These are phyloP conservation scores for Rhynchosporium secalis DNA, from an alignment of 2,329 filamentous ascomycete species.

Conservation along the genomic window DNA sequence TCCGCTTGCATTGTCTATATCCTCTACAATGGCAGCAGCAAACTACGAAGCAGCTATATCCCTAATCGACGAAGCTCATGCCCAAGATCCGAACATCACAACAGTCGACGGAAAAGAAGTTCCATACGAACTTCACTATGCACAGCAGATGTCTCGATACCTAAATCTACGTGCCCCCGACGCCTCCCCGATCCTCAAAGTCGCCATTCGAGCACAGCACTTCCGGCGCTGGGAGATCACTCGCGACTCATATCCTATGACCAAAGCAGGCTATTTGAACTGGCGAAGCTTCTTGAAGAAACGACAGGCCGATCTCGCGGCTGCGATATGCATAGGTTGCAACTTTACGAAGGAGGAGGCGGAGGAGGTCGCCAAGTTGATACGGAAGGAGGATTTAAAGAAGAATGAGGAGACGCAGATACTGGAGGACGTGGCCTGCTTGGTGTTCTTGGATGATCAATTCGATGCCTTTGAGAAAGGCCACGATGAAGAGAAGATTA, in stretches of 20 bases:
- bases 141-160: conserved; percentile 75
- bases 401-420: conserved; percentile 67
- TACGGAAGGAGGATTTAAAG: conserved; percentile 75
- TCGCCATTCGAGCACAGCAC: conserved; percentile 83
- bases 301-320: conserved; percentile 64
- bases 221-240: conserved; percentile 83
- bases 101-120: conserved; percentile 47
- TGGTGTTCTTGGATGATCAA: conserved; percentile 86
- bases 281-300: conserved; percentile 77
- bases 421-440: conserved; percentile 81
- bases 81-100: conserved; percentile 62
- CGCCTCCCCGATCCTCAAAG: conserved; percentile 65
- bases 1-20: background rate
- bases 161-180: conserved; percentile 59
- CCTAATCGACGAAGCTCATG: conserved; percentile 73
- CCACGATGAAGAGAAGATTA: conserved; percentile 75
- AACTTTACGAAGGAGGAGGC: conserved; percentile 50
- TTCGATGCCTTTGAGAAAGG: conserved; percentile 76
- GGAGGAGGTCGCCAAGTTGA: conserved; percentile 65
- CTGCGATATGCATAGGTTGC: conserved; percentile 50
- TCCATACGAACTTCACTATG: conserved; percentile 82
- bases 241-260: conserved; percentile 70
- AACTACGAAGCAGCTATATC: conserved; percentile 52
- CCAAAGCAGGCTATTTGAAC: conserved; percentile 72
- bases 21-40: conserved; percentile 42